Evolutionary conservation across 1,139 yeast species (phyloP).

Genomic region (Hansenula sp.): DNA sequence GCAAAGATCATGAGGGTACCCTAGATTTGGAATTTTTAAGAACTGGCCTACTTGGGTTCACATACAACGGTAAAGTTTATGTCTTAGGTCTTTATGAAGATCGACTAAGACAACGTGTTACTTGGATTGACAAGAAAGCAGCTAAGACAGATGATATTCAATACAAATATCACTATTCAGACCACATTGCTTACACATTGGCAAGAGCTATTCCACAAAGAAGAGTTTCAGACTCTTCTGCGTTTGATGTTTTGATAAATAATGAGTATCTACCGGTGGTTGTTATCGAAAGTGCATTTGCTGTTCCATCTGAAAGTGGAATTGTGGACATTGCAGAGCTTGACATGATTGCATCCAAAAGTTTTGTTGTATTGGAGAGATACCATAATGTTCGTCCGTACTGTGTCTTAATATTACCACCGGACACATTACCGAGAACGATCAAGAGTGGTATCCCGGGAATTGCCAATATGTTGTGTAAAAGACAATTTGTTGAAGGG

Average conservation of each 20-base stretch:
- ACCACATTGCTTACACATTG: slow-evolving; percentile 66
- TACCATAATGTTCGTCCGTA: slow-evolving; percentile 76
- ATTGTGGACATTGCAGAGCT: slow-evolving; percentile 51
- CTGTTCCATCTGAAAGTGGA: slow-evolving; percentile 34
- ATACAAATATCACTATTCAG: slow-evolving; percentile 74
- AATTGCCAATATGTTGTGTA: slow-evolving; percentile 91
- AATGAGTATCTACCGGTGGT: slow-evolving; percentile 85
- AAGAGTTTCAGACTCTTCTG: slow-evolving; percentile 84
- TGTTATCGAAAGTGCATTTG: slow-evolving; percentile 80
- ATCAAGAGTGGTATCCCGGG: slow-evolving; percentile 83
- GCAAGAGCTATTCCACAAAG: slow-evolving; percentile 67
- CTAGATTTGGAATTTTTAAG: slow-evolving; percentile 78
- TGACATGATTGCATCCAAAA: slow-evolving; percentile 71
- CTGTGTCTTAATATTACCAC: slow-evolving; percentile 78
- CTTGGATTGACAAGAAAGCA: slow-evolving; percentile 55
- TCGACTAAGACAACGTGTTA: slow-evolving; percentile 72
- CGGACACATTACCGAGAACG: slow-evolving; percentile 81
- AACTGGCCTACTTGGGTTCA: slow-evolving; percentile 88
- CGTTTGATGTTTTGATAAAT: slow-evolving; percentile 83
- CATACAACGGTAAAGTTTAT: slow-evolving; percentile 81
- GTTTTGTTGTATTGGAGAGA: slow-evolving; percentile 65
- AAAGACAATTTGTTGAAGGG: slow-evolving; percentile 77
- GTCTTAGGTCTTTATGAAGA: slow-evolving; percentile 90
- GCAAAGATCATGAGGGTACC: slow-evolving; percentile 65
- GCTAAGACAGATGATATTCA: slow-evolving; percentile 8